Evolutionary conservation across 164 flowering plant species (phyloP), one percentile per base, ranked within the genome.

Genomic region (Stephania japonica): DNA sequence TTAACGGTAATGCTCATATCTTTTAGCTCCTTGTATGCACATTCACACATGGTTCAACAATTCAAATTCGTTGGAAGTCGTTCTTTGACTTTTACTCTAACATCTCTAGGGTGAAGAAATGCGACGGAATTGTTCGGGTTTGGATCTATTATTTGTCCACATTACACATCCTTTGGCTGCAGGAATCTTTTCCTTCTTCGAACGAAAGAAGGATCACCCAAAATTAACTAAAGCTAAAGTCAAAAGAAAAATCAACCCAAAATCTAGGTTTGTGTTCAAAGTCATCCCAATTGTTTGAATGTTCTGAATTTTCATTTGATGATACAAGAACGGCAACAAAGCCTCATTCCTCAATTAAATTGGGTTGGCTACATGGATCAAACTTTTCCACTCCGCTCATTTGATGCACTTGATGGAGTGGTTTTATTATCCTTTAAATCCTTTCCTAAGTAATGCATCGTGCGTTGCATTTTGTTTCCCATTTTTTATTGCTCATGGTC

Each of bases 21-120:
- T 47, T 68, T 32, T 27, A 27, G 32, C 64, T 72, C 67, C 19
- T 12, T 79, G 27, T 65, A 64, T 27, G 42, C 41, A 26, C 21
- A 18, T 50, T 21, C 21, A 6, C 43, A 13, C 9, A 42, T 70
- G 24, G 26, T 14, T 73, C 4, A 32, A 25, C 21, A 3, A 41
- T 32, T 67, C 62, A 18, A 44, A 42, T 66, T 49, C 42, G 32
- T 76, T 73, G 50, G 63, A 7, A 23, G 64, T 61, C 44, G 19
- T 6, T 67, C 7, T 6, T 70, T 24, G 14, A 24, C 7, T 8
- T 47, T 26, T 2, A 11, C 38, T 24, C 16, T 70, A 14, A 23
- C 7, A 44, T 70, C 18, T 78, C 43, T 70, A 86, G 89, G 89
- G 85, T 72, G 85, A 79, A 49, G 89, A 86, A 69, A 83, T 75